A percentile compares a stretch with the other conserved stretches of the same genome.
Conservation (phyloP, 2,329 filamentous ascomycete species). For the Stachybotrys echinatus region DNA sequence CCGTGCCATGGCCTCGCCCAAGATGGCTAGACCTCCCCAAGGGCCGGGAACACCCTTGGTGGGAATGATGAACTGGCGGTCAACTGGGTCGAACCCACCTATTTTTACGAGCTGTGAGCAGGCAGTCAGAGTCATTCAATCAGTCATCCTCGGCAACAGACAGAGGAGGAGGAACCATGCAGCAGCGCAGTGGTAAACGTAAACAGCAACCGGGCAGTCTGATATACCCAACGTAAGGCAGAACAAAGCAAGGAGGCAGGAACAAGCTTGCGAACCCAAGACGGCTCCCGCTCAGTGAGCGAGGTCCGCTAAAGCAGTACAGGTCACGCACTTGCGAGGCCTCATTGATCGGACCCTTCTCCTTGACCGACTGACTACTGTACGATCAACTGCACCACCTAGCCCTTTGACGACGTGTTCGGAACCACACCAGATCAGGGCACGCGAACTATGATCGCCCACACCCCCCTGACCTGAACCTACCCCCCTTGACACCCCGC, state of each 20-base stretch:
- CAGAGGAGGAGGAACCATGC: too few species aligned
- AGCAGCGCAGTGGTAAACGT: too few species aligned
- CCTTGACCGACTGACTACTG: not conserved
- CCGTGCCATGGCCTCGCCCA: not conserved
- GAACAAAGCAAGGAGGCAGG: too few species aligned
- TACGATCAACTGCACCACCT: not conserved
- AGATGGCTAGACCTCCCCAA: not conserved
- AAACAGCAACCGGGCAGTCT: too few species aligned
- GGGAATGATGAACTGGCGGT: slow-evolving; percentile 1
- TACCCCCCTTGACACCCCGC: not conserved
- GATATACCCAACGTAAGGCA: too few species aligned
- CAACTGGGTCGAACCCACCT: not conserved
- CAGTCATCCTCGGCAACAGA: too few species aligned
- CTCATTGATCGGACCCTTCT: not conserved
- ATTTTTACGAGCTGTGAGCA: not conserved
- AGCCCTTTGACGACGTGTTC: not conserved
- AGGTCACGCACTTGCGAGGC: too few species aligned
- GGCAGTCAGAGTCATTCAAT: not conserved
- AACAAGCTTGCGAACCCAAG: too few species aligned
- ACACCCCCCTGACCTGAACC: not conserved
- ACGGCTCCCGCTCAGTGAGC: too few species aligned
- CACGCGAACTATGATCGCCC: slow-evolving; percentile 1
- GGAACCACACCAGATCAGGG: not conserved
- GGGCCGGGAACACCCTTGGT: slow-evolving; percentile 1
- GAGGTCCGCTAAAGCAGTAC: too few species aligned